Percentiles rank a stretch among this genome's conserved stretches.
phyloP scores from a whole-genome alignment of 306 rosid genomes.

The Malus asiatica region DNA sequence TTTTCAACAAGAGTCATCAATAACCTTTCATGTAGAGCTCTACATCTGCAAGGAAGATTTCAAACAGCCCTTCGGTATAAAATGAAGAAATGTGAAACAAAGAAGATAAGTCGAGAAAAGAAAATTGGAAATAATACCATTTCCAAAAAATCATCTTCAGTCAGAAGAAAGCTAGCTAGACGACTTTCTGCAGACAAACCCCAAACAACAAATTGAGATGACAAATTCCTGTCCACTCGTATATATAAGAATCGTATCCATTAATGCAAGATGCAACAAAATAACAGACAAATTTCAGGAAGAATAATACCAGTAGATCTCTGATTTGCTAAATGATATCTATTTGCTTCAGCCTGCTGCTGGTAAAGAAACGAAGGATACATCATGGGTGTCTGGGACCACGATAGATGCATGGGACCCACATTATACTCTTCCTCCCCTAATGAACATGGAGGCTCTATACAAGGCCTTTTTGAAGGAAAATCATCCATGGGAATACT shows the following conservation, averaged over 20 bases:
- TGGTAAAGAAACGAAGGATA: slow-evolving; percentile 43
- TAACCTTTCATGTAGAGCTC: background rate
- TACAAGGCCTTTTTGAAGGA: slow-evolving; percentile 39
- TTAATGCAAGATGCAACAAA: slow-evolving; percentile 24
- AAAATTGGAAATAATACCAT: slow-evolving; percentile 37
- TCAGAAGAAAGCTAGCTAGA: slow-evolving; percentile 41
- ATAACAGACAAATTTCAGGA: slow-evolving; percentile 23
- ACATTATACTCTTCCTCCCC: slow-evolving; percentile 35
- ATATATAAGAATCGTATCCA: slow-evolving; percentile 23
- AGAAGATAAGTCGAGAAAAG: background rate
- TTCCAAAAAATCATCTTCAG: slow-evolving; percentile 72
- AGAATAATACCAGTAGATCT: slow-evolving; percentile 29
- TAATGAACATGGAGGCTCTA: slow-evolving; percentile 35
- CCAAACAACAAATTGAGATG: slow-evolving; percentile 42
- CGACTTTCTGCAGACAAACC: slow-evolving; percentile 48
- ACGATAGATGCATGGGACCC: slow-evolving; percentile 31
- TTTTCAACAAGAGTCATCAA: background rate
- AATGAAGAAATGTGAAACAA: background rate
- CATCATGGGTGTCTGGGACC: slow-evolving; percentile 50
- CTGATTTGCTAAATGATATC: slow-evolving; percentile 36
- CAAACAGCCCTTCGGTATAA: background rate
- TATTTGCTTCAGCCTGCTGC: slow-evolving; percentile 37
- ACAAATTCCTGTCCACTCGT: slow-evolving; percentile 30
- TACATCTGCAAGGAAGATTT: background rate
- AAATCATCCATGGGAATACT: slow-evolving; percentile 35